Evolutionary conservation across 2,329 filamentous ascomycete species (phyloP), one percentile per base, ranked within the genome.

Genomic region (Rasamsonia emersonii): DNA sequence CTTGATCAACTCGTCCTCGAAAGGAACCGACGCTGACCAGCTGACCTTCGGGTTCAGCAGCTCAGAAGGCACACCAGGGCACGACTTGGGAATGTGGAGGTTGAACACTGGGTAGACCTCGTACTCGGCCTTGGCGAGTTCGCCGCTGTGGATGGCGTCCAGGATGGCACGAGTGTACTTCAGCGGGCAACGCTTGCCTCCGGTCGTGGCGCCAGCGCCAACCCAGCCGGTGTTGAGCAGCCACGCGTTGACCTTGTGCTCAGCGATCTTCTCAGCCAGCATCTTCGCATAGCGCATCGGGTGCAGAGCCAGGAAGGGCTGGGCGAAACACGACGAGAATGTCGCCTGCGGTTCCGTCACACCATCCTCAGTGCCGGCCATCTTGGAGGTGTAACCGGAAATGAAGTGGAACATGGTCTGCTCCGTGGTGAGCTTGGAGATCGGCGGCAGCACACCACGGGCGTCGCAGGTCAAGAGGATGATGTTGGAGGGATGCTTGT

Each of bases 331-430:
- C 32, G 88, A 93, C 16, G 88, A 96, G 79, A 98, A 98, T 54
- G 91, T 98, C 15, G 91, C 91, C 68, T 96, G 86, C 44, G 91
- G 91, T 69, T 98, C 91, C 7, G 84, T 93, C 45, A 98, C 79
- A 55, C 91, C 91, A 46, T 95, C 86, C 70, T 98, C 91, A 19
- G 91, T 98, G 55, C 91, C 91, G 45, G 91, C 91, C 91, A 98
- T 98, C 80, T 98, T 98, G 58, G 89, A 96, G 44, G 91, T 98
- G 75, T 98, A 98, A 51, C 91, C 91, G 11, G 85, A 93, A 67
- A 98, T 98, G 79, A 98, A 98, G 75, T 98, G 91, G 81, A 96
- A 98, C 89, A 98, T 96, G 63, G 86, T 94, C 71, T 96, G 91
- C 53, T 85, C 78, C 44, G 82, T 77, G 71, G 82, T 79, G 59